phyloP scores from a whole-genome alignment of 2,329 filamentous ascomycete genomes.

The Xylaria sp. region DNA sequence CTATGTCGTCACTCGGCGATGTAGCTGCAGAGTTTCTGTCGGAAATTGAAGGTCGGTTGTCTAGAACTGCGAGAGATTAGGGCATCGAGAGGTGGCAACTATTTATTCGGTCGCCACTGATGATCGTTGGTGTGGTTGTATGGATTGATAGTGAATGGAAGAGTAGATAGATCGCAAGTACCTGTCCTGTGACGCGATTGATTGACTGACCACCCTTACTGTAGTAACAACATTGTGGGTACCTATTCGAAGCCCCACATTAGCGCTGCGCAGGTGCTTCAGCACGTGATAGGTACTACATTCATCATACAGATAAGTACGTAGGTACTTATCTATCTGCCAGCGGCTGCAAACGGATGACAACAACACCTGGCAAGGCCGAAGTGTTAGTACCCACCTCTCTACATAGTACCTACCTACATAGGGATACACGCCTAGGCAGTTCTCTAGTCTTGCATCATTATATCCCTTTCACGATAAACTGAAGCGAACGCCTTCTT shows the following conservation, averaged over 20 bases:
- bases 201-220: not conserved
- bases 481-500: not conserved
- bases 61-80: not conserved
- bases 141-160: conserved; percentile 10
- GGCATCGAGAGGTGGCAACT: not conserved
- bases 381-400: not conserved
- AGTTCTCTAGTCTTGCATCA: conserved; percentile 20
- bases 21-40: conserved; percentile 20
- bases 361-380: conserved; percentile 30
- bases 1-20: conserved; percentile 40
- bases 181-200: conserved; percentile 1
- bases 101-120: conserved; percentile 4
- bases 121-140: conserved; percentile 3
- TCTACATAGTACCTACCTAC: conserved; percentile 7
- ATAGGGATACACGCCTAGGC: not conserved
- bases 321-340: not conserved
- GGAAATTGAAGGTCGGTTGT: conserved; percentile 3
- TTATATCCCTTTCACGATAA: conserved; percentile 1
- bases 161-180: not conserved
- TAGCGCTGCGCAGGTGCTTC: conserved; percentile 6
- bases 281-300: conserved; percentile 27
- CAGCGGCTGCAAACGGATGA: conserved; percentile 31
- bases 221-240: conserved; percentile 4
- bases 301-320: not conserved
- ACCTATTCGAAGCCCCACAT: conserved; percentile 13